Percentiles rank a stretch among this genome's conserved stretches.
These are phyloP conservation scores for Pyrenopolyporus hunteri DNA, from an alignment of 495 filamentous ascomycete species.

Conservation along the genomic window DNA sequence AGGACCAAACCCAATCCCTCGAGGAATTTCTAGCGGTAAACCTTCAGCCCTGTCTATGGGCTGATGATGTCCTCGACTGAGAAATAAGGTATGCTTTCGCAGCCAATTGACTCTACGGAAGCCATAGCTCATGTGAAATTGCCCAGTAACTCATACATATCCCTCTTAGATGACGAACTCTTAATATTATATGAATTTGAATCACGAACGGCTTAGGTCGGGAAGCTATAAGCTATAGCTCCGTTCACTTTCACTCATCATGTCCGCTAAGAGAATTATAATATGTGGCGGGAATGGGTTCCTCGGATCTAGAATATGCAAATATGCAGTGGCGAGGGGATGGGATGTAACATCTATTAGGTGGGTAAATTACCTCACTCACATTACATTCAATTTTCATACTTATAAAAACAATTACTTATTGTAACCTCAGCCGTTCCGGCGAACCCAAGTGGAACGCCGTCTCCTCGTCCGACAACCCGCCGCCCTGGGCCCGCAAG, in stretches of 20 bases:
- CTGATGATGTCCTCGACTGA: slow-evolving; percentile 22
- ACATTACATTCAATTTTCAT: neutral
- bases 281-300: slow-evolving; percentile 97
- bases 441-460: slow-evolving; percentile 84
- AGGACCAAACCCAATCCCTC: neutral
- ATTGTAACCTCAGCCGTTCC: slow-evolving; percentile 67
- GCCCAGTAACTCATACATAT: too few relatives aligned
- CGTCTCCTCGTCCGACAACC: slow-evolving; percentile 71
- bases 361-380: slow-evolving; percentile 58
- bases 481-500: slow-evolving; percentile 79
- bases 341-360: slow-evolving; percentile 92
- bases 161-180: neutral
- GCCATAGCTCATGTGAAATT: too few relatives aligned
- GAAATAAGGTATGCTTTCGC: too few relatives aligned
- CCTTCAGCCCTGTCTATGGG: slow-evolving; percentile 6
- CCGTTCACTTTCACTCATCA: slow-evolving; percentile 11
- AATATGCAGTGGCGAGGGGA: slow-evolving; percentile 76
- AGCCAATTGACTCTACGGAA: too few relatives aligned
- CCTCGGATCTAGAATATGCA: slow-evolving; percentile 90
- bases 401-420: slow-evolving; percentile 2
- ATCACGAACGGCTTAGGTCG: neutral
- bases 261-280: slow-evolving; percentile 70
- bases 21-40: slow-evolving; percentile 3
- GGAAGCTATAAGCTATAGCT: neutral
- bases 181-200: neutral